Base-by-base conservation (phyloP, 2,329 filamentous ascomycete genomes). In the Arthrobotrys iridis region DNA sequence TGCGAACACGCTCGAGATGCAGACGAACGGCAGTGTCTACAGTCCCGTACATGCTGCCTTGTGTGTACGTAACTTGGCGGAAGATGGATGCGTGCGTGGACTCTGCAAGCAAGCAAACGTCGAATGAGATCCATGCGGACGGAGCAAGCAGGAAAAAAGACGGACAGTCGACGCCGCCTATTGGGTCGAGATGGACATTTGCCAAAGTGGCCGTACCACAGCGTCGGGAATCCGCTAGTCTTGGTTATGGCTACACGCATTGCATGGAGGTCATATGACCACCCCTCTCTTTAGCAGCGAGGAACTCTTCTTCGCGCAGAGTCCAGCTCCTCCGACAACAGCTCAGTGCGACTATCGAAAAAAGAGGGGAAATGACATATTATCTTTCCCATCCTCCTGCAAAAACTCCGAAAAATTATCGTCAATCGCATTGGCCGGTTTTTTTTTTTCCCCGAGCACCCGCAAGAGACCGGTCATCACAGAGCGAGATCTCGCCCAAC, bases 161-260 rank as follows among this genome's bases (percentile, higher is more conserved):
- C 46, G 43, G 37, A 26, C 45, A 35, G 20, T 64, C 58, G 63
- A 75, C 57, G 50, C 71, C 62, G 70, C 28, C 46, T 35, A 66
- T 67, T 68, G 70, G 66, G 45, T 11, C 41, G 20, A 18, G 46
- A 68, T 46, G 43, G 70, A 63, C 63, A 67, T 68, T 75, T 68
- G 71, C 46, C 57, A 75, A 75, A 75, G 59, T 75, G 52, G 63
- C 57, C 52, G 70, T 75, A 62, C 71, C 71, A 68, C 22, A 55
- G 57, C 46, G 63, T 75, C 71, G 71, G 70, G 43, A 41, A 68
- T 45, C 63, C 71, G 63, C 57, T 75, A 65, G 60, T 60, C 59
- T 64, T 60, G 52, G 37, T 41, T 28, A 65, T 75, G 71, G 71
- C 24, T 75, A 48, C 48, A 46, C 63, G 71, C 71, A 75, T 75